Percentiles rank a stretch among this genome's conserved stretches.
These are phyloP conservation scores for Mortierella sp. DNA, from an alignment of 371 early-diverging fungal genomes.

Conservation along the genomic window DNA sequence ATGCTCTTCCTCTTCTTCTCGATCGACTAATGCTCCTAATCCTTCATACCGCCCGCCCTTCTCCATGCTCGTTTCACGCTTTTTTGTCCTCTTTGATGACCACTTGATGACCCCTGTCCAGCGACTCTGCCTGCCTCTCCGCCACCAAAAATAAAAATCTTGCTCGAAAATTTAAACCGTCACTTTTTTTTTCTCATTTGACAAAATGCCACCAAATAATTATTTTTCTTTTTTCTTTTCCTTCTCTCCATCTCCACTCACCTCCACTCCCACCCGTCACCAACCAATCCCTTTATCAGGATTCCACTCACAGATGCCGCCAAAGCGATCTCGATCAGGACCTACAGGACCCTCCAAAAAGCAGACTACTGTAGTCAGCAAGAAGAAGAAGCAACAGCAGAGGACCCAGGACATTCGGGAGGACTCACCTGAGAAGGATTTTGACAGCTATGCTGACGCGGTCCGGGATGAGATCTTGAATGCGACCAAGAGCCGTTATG, in stretches of 20 bases:
- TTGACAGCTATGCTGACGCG: conserved; percentile 39
- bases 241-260: not conserved
- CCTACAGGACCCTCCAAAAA: too few species aligned
- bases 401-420: conserved; percentile 17
- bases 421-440: conserved; percentile 20
- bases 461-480: conserved; percentile 34
- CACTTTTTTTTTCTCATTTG: not conserved
- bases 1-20: not conserved
- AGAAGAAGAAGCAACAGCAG: conserved; percentile 1
- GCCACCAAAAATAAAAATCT: not conserved
- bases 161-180: not conserved
- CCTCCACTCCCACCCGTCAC: not conserved
- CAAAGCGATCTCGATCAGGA: conserved; percentile 3
- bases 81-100: not conserved
- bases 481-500: conserved; percentile 36
- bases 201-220: too few species aligned
- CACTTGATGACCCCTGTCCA: not conserved
- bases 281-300: not conserved
- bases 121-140: conserved; percentile 8
- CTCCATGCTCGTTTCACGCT: not conserved
- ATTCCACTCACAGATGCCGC: conserved; percentile 8
- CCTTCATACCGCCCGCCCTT: not conserved
- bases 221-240: not conserved
- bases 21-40: not conserved
- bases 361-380: not conserved